Conservation (phyloP, 352 stramenopile species). For the Phytophthora niederhauseri region DNA sequence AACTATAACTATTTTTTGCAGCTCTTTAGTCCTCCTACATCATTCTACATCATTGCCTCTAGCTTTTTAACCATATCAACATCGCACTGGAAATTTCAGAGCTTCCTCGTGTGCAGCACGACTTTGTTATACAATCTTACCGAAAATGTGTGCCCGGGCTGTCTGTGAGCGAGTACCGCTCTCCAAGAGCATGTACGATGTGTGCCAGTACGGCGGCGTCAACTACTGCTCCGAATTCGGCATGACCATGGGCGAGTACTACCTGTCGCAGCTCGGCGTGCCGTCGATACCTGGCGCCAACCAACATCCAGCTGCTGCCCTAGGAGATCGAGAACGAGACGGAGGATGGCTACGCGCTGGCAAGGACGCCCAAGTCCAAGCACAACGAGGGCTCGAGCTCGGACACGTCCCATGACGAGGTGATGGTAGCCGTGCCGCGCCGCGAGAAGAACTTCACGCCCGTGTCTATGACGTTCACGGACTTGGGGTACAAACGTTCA, state of each 20-base stretch:
- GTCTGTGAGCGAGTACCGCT: conserved; percentile 49
- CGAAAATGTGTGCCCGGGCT: conserved; percentile 49
- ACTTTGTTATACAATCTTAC: no score
- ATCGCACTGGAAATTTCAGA: no score
- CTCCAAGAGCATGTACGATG: conserved; percentile 34
- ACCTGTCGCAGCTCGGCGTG: conserved; percentile 46
- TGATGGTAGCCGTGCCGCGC: conserved; percentile 18
- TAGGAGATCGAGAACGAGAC: conserved; percentile 23
- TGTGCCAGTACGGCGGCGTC: conserved; percentile 38
- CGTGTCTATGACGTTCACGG: conserved; percentile 35
- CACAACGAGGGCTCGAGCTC: conserved; percentile 14
- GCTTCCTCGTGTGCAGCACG: no score
- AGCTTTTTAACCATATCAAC: no score
- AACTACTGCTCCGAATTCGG: conserved; percentile 42
- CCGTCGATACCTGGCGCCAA: conserved; percentile 28
- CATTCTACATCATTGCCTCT: no score
- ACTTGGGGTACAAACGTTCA: conserved; percentile 50
- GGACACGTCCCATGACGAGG: conserved; percentile 22
- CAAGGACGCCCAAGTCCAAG: conserved; percentile 18
- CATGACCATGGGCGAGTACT: conserved; percentile 44
- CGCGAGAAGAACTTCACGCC: conserved; percentile 32
- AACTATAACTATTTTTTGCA: no score
- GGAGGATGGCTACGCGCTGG: conserved; percentile 17
- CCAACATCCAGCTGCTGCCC: conserved; percentile 12
- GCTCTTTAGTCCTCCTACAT: no score